Percentiles rank a stretch among this genome's conserved stretches.
Evolutionary conservation across 2,329 filamentous ascomycete species (phyloP).

Genomic region (Dactylellina parvicollis): DNA sequence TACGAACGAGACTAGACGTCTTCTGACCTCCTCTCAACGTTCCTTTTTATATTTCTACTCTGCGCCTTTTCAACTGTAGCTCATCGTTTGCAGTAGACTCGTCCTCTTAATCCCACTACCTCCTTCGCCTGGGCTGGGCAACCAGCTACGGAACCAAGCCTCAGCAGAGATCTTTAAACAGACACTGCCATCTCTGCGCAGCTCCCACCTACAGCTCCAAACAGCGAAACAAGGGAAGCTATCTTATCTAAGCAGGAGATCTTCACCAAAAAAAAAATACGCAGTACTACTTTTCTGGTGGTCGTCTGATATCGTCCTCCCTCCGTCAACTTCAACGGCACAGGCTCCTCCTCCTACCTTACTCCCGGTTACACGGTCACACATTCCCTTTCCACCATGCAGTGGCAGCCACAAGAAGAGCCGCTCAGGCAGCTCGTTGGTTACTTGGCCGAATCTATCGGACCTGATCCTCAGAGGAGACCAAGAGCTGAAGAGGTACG

Average conservation of each 20-base stretch:
- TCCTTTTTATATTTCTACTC: background rate
- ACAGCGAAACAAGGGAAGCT: conserved; percentile 9
- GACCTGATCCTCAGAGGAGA: conserved; percentile 47
- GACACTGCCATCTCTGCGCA: background rate
- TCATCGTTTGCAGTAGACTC: background rate
- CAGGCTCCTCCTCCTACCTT: background rate
- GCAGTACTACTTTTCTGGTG: conserved; percentile 1
- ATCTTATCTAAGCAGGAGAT: conserved; percentile 40
- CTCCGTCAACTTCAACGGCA: background rate
- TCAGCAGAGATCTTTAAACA: conserved; percentile 7
- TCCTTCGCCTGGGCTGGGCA: conserved; percentile 34
- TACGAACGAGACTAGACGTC: conserved; percentile 2
- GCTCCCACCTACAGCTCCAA: conserved; percentile 19
- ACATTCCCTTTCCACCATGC: conserved; percentile 69
- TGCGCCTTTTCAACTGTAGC: background rate
- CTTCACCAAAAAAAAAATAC: conserved; percentile 8
- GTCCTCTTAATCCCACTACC: background rate
- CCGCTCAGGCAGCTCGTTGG: conserved; percentile 87
- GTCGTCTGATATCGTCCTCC: background rate
- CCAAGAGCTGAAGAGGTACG: conserved; percentile 55
- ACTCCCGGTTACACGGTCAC: conserved; percentile 31
- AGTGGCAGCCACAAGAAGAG: conserved; percentile 90
- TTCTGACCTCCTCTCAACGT: conserved; percentile 23
- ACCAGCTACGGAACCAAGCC: conserved; percentile 13
- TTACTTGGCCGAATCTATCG: conserved; percentile 80